Evolutionary conservation across 345 rosid species (phyloP).

Genomic region (Pistacia integerrima): DNA sequence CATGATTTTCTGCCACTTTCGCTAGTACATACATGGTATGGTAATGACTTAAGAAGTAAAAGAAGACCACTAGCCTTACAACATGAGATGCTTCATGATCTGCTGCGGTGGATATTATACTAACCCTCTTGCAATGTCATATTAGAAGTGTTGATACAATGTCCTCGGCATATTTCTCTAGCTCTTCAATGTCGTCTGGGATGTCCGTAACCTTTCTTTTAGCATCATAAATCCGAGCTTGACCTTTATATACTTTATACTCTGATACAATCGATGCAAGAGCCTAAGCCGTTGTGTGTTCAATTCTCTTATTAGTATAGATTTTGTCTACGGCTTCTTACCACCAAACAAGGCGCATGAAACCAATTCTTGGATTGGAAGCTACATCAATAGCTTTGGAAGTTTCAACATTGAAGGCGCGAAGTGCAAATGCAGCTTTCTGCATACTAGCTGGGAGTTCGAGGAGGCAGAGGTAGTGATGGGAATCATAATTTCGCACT

Average conservation of each 20-base stretch:
- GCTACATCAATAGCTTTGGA: conserved; percentile 95
- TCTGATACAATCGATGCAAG: conserved; percentile 73
- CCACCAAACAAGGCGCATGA: conserved; percentile 96
- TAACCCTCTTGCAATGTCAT: conserved; percentile 82
- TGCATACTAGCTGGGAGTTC: conserved; percentile 80
- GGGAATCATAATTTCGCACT: conserved; percentile 91
- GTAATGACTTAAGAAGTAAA: conserved; percentile 71
- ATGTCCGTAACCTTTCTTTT: conserved; percentile 61
- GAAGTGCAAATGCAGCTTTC: conserved; percentile 89
- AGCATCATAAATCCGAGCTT: conserved; percentile 85
- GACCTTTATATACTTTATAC: conserved; percentile 63
- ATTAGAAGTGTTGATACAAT: conserved; percentile 78
- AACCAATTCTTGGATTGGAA: conserved; percentile 87
- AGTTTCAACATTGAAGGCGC: conserved; percentile 91
- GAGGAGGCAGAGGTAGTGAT: conserved; percentile 95
- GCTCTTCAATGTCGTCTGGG: conserved; percentile 66
- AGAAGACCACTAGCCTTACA: conserved; percentile 92
- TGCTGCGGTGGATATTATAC: conserved; percentile 72
- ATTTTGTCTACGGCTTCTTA: conserved; percentile 88
- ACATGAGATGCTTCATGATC: conserved; percentile 94
- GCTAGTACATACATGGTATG: conserved; percentile 83
- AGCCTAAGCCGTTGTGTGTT: conserved; percentile 82
- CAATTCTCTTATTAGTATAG: conserved; percentile 59
- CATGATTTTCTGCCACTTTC: conserved; percentile 72
- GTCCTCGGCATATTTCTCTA: conserved; percentile 89